A percentile compares a stretch with the other conserved stretches of the same genome.
phyloP scores from a whole-genome alignment of 176 grass and related monocot genomes.

The Oryza nivara region DNA sequence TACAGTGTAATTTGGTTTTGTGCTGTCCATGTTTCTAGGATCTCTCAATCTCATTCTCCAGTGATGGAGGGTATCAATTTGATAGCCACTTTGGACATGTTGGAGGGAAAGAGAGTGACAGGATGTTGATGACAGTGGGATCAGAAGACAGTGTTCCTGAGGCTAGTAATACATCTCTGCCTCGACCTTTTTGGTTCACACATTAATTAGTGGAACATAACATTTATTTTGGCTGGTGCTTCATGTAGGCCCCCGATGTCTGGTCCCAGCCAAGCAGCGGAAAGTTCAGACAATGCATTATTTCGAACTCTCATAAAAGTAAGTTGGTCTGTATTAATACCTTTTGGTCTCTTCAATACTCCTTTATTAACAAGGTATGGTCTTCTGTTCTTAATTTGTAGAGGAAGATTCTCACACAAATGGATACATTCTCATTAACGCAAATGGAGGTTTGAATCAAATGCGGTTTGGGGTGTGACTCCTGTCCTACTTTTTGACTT shows the following conservation, averaged over 20 bases:
- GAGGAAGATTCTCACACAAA: constrained; percentile 73
- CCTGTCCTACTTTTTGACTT: constrained; percentile 44
- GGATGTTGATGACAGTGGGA: constrained; percentile 66
- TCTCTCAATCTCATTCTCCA: constrained; percentile 57
- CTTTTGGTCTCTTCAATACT: constrained; percentile 30
- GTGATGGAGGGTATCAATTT: constrained; percentile 44
- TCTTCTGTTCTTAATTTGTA: constrained; percentile 41
- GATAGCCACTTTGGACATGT: constrained; percentile 37
- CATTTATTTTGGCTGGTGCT: constrained; percentile 30
- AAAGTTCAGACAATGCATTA: constrained; percentile 85
- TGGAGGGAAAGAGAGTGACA: constrained; percentile 68
- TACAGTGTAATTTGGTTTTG: constrained; percentile 28
- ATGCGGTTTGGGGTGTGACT: constrained; percentile 98
- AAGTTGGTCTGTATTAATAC: constrained; percentile 41
- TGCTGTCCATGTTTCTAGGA: constrained; percentile 62
- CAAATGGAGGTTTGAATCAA: constrained; percentile 99
- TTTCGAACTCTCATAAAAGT: constrained; percentile 85
- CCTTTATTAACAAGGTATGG: constrained; percentile 32
- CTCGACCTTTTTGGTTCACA: constrained; percentile 25
- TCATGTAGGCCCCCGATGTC: constrained; percentile 64
- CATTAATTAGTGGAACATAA: constrained; percentile 32
- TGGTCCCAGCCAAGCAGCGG: constrained; percentile 74
- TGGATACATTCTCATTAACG: constrained; percentile 96
- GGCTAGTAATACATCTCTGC: constrained; percentile 65
- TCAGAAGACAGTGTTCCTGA: constrained; percentile 57